Evolutionary conservation across 371 early-diverging fungal species (phyloP).

Genomic region (Dichotomocladium elegans): DNA sequence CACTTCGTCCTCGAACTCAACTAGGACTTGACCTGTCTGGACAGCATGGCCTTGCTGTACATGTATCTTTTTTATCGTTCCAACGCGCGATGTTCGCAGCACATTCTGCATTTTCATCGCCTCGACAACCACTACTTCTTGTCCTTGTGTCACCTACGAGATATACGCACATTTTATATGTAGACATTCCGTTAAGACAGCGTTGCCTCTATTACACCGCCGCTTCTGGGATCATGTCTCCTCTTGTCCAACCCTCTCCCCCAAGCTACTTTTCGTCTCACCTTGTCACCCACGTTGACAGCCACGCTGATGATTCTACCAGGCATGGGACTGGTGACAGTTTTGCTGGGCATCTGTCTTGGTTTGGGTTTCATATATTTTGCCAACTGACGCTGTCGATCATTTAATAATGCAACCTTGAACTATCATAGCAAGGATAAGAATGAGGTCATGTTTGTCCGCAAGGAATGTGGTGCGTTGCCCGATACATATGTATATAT

Average conservation of each 20-base stretch:
- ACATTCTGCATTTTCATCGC: conserved; percentile 99
- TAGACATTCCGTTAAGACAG: too few relatives aligned
- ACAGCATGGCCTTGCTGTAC: conserved; percentile 77
- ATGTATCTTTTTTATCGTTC: conserved; percentile 76
- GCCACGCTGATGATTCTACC: conserved; percentile 83
- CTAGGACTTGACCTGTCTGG: conserved; percentile 80
- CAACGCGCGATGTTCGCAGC: conserved; percentile 74
- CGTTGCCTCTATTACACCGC: too few relatives aligned
- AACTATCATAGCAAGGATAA: conserved; percentile 56
- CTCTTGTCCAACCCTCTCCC: neutral
- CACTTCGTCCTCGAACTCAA: conserved; percentile 61
- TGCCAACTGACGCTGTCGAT: conserved; percentile 59
- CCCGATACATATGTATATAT: neutral
- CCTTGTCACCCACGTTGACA: conserved; percentile 80
- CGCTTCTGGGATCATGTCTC: neutral
- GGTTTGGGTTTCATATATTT: conserved; percentile 77
- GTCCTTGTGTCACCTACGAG: conserved; percentile 76
- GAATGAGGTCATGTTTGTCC: too few relatives aligned
- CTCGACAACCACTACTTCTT: conserved; percentile 87
- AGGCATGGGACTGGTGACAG: conserved; percentile 91
- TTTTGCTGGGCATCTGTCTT: conserved; percentile 64
- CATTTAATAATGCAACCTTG: conserved; percentile 61
- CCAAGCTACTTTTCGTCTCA: conserved; percentile 14
- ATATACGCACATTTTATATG: conserved; percentile 1
- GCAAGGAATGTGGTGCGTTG: neutral